phyloP scores from a whole-genome alignment of 2,329 filamentous ascomycete genomes.

The Fusarium nelsonii region DNA sequence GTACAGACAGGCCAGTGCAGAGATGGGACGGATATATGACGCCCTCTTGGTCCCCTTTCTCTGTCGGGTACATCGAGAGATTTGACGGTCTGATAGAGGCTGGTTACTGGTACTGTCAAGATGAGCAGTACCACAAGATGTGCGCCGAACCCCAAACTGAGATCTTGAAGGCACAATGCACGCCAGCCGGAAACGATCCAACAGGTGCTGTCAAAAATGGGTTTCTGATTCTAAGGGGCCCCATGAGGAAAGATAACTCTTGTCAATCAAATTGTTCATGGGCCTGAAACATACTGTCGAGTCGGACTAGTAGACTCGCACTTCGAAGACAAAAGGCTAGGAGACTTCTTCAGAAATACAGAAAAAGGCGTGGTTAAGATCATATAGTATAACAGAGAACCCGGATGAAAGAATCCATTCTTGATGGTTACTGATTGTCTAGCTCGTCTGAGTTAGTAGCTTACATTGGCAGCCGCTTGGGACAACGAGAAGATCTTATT shows the following conservation, averaged over 20 bases:
- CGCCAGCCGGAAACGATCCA: not conserved
- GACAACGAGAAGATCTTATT: no score
- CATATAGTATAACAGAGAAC: no score
- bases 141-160: no score
- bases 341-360: no score
- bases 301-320: no score
- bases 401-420: no score
- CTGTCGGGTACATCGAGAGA: not conserved
- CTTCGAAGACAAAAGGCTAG: no score
- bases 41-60: not conserved
- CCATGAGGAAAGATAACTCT: not conserved
- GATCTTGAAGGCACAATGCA: accelerated
- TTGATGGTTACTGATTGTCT: no score
- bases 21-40: not conserved
- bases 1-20: not conserved
- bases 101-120: not conserved
- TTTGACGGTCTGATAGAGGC: not conserved
- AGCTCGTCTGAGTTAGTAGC: no score
- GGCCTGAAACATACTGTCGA: no score
- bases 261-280: not conserved
- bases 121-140: not conserved
- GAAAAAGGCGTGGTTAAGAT: no score
- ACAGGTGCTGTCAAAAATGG: not conserved
- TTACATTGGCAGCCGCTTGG: no score
- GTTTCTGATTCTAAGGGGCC: not conserved